Base-by-base conservation (phyloP, 2,329 filamentous ascomycete genomes). In the Eutypa lata region DNA sequence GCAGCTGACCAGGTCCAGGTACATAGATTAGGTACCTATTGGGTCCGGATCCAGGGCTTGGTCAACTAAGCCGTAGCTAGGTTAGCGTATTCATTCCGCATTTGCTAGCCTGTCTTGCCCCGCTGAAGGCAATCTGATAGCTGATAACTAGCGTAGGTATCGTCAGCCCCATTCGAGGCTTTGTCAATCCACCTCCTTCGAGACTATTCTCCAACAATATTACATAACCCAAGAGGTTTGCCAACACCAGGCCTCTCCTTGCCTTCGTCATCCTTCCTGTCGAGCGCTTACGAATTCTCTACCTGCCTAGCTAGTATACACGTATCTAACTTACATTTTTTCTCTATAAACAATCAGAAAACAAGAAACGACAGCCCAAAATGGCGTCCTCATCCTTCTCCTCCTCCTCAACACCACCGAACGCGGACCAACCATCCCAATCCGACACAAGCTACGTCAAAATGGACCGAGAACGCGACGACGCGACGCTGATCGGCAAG, bases 401-500 rank as follows among this genome's bases (percentile, higher is more conserved):
- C n/a, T n/a, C n/a, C n/a, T n/a, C n/a, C n/a, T n/a, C n/a, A 33
- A 59, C 40, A 14, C 73, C 44, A 52, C 57, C 40, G 73, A 53
- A 57, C 62, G 50, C 35, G 52, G 64, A 67, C 49, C 73, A 22
- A 8, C 5, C 26, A 55, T 68, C 55, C 68, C 73, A 22, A 14
- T 44, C 42, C 50, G 75, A 77, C 58, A 79, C 77, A 47, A 87
- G 78, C 68, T 91, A 86, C 76, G 80, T 86, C 69, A 81, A 80
- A 57, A 92, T 92, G 87, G 79, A 88, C 65, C 81, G 84, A 65
- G 80, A 73, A 54, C 68, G 80, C 68, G 92, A 88, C 65, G 92
- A 97, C 73, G 87, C 92, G 47, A 87, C 90, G 64, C 82, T 92
- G 22, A 88, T 97, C 62, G 94, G 94, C 71, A 84, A 84, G 57